phyloP scores from a whole-genome alignment of 345 rosid genomes.

The Citrus sp. region DNA sequence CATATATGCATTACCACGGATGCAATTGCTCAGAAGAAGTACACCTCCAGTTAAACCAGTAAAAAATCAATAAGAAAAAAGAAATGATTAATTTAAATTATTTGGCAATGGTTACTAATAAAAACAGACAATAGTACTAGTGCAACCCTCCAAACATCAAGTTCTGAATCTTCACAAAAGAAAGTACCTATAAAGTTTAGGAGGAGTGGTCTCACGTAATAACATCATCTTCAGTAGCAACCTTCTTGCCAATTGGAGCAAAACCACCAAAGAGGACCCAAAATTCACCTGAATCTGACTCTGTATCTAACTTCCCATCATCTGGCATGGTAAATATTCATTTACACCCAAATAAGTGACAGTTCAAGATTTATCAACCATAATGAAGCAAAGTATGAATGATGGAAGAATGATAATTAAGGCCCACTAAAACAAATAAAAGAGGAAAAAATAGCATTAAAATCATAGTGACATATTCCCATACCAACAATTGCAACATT shows the following conservation, averaged over 20 bases:
- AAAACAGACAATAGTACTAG: neutral
- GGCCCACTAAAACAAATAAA: neutral
- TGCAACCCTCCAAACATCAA: neutral
- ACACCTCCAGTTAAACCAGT: neutral
- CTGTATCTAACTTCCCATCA: constrained; percentile 92
- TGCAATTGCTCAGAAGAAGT: neutral
- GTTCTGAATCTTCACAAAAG: constrained; percentile 20
- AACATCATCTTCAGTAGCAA: constrained; percentile 70
- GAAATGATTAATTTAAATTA: neutral
- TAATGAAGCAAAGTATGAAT: neutral
- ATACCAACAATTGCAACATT: constrained; percentile 88
- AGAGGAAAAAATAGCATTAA: neutral
- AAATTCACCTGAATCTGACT: constrained; percentile 91
- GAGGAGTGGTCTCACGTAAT: constrained; percentile 64
- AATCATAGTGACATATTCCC: constrained; percentile 20
- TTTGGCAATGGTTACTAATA: neutral
- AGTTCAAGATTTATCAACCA: neutral
- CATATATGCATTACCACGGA: neutral
- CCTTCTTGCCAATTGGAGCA: constrained; percentile 94
- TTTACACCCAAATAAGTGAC: constrained; percentile 17
- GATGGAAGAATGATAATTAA: neutral
- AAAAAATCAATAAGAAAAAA: neutral
- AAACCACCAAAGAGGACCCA: constrained; percentile 97
- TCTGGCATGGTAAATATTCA: constrained; percentile 42
- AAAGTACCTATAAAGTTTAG: constrained; percentile 70